Percentiles rank a stretch among this genome's conserved stretches.
These are phyloP conservation scores for Penicillium palitans DNA, from an alignment of 2,329 filamentous ascomycete species.

Conservation along the genomic window DNA sequence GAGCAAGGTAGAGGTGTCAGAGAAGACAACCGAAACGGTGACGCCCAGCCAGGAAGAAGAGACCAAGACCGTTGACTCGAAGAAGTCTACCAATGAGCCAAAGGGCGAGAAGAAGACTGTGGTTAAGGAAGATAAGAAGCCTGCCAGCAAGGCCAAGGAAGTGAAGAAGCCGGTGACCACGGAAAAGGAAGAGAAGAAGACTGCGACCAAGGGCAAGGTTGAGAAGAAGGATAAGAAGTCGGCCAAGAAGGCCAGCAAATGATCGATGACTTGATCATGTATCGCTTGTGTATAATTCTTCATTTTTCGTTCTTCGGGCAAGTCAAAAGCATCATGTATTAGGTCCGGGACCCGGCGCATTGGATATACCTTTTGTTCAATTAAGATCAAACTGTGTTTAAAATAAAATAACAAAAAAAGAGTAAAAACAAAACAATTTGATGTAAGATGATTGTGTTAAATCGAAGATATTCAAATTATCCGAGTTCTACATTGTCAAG, in stretches of 20 bases:
- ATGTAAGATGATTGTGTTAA: not conserved
- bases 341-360: slow-evolving; percentile 26
- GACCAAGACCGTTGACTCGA: slow-evolving; percentile 13
- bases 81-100: slow-evolving; percentile 12
- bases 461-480: not conserved
- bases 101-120: slow-evolving; percentile 21
- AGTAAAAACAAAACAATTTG: not conserved
- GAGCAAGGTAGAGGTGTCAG: slow-evolving; percentile 28
- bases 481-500: not conserved
- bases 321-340: slow-evolving; percentile 28
- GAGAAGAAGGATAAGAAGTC: slow-evolving; percentile 29
- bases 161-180: slow-evolving; percentile 22
- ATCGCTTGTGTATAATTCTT: slow-evolving; percentile 22
- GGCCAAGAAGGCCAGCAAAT: slow-evolving; percentile 35
- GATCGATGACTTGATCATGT: slow-evolving; percentile 18
- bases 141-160: slow-evolving; percentile 15
- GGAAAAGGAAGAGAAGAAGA: slow-evolving; percentile 20
- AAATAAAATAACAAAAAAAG: slow-evolving; percentile 4
- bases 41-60: slow-evolving; percentile 20
- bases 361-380: slow-evolving; percentile 31
- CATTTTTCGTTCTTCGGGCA: slow-evolving; percentile 16
- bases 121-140: slow-evolving; percentile 25
- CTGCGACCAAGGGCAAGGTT: slow-evolving; percentile 20
- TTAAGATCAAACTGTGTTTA: slow-evolving; percentile 17
- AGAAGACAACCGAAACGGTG: slow-evolving; percentile 5